Percentiles rank a stretch among this genome's conserved stretches.
Conservation (phyloP, 768 basidiomycete species). For the Amanita exitialis region DNA sequence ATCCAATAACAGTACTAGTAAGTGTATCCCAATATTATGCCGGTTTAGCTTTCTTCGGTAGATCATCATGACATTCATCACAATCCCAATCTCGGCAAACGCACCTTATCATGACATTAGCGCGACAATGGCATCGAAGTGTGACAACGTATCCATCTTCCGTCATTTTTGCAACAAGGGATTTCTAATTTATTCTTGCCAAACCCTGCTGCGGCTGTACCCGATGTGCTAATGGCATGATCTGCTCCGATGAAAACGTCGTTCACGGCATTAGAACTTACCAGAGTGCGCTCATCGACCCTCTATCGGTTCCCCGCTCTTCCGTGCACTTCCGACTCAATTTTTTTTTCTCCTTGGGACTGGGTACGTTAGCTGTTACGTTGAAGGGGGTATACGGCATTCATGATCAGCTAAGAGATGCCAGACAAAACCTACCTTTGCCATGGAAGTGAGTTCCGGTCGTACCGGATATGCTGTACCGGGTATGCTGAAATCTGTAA, state of each 20-base stretch:
- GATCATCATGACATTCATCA: too few relatives aligned
- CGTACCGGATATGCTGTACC: not conserved
- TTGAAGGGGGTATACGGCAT: not conserved
- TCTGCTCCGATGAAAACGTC: not conserved
- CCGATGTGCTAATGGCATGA: not conserved
- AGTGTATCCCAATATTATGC: not conserved
- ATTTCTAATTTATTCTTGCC: not conserved
- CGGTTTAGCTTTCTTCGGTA: not conserved
- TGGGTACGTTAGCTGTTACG: not conserved
- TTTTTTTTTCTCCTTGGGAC: not conserved
- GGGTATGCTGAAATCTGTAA: not conserved
- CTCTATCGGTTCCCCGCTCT: not conserved
- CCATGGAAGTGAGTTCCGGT: not conserved
- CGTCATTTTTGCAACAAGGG: not conserved
- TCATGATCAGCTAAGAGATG: not conserved
- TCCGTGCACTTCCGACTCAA: not conserved
- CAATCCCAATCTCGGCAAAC: too few relatives aligned
- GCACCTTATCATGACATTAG: too few relatives aligned
- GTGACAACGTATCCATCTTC: not conserved
- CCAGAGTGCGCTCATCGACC: not conserved
- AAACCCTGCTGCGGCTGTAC: not conserved
- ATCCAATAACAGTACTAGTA: not conserved
- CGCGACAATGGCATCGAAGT: too few relatives aligned
- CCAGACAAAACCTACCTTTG: not conserved
- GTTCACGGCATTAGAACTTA: not conserved